phyloP scores from a whole-genome alignment of 2,329 filamentous ascomycete species.

The Penicillium janthinellum region DNA sequence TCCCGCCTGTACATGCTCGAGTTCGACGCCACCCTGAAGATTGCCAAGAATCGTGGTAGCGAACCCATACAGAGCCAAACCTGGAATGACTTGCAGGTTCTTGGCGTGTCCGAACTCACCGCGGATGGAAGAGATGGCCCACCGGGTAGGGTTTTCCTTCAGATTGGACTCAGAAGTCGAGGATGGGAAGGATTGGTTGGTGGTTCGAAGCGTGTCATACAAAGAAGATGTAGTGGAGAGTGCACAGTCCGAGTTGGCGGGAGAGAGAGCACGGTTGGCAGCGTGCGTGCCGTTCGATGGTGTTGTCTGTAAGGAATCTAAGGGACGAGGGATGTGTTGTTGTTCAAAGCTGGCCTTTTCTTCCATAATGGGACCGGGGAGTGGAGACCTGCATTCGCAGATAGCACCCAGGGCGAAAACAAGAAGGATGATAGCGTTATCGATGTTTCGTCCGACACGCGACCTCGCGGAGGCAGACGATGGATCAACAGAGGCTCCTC shows the following conservation, averaged over 20 bases:
- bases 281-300: slow-evolving; percentile 4
- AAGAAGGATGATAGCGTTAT: slow-evolving; percentile 78
- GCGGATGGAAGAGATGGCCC: slow-evolving; percentile 10
- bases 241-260: slow-evolving; percentile 28
- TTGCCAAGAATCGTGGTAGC: slow-evolving; percentile 82
- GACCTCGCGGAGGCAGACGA: slow-evolving; percentile 8
- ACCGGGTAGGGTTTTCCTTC: slow-evolving; percentile 18
- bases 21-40: slow-evolving; percentile 67
- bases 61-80: slow-evolving; percentile 84
- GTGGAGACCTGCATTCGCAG: slow-evolving; percentile 56
- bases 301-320: slow-evolving; percentile 13
- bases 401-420: slow-evolving; percentile 87
- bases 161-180: slow-evolving; percentile 17
- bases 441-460: slow-evolving; percentile 61
- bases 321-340: slow-evolving; percentile 27
- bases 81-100: slow-evolving; percentile 85
- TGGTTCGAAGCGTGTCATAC: slow-evolving; percentile 13
- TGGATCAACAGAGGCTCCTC: slow-evolving; percentile 24
- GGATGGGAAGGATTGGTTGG: background rate
- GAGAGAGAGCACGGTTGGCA: slow-evolving; percentile 28
- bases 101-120: slow-evolving; percentile 35
- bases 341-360: slow-evolving; percentile 10
- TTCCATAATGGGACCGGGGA: slow-evolving; percentile 59
- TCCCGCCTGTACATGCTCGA: slow-evolving; percentile 82
- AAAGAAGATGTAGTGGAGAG: slow-evolving; percentile 23